A percentile compares a stretch with the other conserved stretches of the same genome.
Evolutionary conservation across 163 green algal species (phyloP).

Genomic region (Picocystis sp.): DNA sequence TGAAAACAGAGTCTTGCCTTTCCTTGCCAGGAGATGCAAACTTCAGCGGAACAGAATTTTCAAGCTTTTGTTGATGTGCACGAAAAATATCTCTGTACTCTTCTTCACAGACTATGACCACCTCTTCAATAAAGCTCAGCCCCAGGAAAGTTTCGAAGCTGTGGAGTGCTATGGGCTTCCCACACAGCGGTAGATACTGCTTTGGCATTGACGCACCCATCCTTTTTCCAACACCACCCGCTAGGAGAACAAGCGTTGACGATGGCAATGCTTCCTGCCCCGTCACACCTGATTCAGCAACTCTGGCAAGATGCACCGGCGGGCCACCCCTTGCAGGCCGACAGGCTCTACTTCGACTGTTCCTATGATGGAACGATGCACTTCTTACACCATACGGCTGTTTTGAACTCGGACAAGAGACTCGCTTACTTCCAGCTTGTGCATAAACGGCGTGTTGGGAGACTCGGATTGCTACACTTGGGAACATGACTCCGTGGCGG

Average conservation of each 20-base stretch:
- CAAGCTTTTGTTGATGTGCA: background rate
- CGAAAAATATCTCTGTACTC: conserved; percentile 49
- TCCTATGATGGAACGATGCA: too few relatives aligned
- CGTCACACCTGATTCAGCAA: too few relatives aligned
- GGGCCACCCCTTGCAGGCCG: too few relatives aligned
- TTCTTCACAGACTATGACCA: conserved; percentile 89
- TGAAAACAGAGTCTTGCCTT: conserved; percentile 85
- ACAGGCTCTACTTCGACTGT: too few relatives aligned
- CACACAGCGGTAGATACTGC: conserved; percentile 79
- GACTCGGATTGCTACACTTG: too few relatives aligned
- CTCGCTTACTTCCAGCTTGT: too few relatives aligned
- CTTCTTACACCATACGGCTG: too few relatives aligned
- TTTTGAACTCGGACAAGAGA: too few relatives aligned
- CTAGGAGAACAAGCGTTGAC: conserved; percentile 59
- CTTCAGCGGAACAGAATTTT: conserved; percentile 27
- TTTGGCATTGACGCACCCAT: conserved; percentile 90
- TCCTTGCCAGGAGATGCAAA: conserved; percentile 77
- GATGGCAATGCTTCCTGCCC: too few relatives aligned
- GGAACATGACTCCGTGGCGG: too few relatives aligned
- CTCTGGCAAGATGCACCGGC: too few relatives aligned
- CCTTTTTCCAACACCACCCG: conserved; percentile 86
- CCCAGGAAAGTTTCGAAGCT: conserved; percentile 57
- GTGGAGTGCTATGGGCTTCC: conserved; percentile 19
- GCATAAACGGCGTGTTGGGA: too few relatives aligned
- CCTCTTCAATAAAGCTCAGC: conserved; percentile 73